These are phyloP conservation scores for Neospermospora avenae DNA, from an alignment of 2,329 filamentous ascomycete species.

Conservation along the genomic window DNA sequence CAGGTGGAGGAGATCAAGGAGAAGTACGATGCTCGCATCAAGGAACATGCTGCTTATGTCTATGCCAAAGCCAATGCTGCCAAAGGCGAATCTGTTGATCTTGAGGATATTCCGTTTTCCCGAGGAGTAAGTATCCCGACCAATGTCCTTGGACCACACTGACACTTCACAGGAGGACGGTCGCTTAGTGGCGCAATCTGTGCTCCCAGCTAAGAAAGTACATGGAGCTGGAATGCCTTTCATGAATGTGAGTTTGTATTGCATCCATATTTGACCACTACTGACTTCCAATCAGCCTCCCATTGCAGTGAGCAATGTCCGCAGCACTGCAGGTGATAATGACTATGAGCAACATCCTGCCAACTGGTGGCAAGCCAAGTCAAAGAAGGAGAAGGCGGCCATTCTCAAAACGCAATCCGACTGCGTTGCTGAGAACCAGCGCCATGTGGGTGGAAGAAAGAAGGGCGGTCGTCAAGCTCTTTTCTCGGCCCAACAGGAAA, in stretches of 20 bases:
- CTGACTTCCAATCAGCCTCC: slow-evolving; percentile 12
- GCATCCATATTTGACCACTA: not conserved
- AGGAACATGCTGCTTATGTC: slow-evolving; percentile 25
- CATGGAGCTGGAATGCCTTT: slow-evolving; percentile 16
- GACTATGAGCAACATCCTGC: slow-evolving; percentile 27
- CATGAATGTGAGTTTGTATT: slow-evolving; percentile 8
- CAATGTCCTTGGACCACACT: not conserved
- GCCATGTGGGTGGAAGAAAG: slow-evolving; percentile 1
- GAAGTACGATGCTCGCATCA: slow-evolving; percentile 17
- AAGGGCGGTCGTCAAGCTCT: slow-evolving; percentile 7
- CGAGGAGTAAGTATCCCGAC: slow-evolving; percentile 24
- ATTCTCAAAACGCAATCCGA: slow-evolving; percentile 7
- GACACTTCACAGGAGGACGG: slow-evolving; percentile 23
- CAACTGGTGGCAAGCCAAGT: slow-evolving; percentile 21
- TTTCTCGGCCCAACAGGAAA: slow-evolving; percentile 5
- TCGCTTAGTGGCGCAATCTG: slow-evolving; percentile 5
- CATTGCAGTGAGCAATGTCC: slow-evolving; percentile 3
- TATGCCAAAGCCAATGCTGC: slow-evolving; percentile 7
- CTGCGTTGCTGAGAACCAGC: slow-evolving; percentile 7
- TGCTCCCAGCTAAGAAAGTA: slow-evolving; percentile 11
- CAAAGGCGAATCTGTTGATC: slow-evolving; percentile 4
- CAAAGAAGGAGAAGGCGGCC: slow-evolving; percentile 9
- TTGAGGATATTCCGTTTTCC: slow-evolving; percentile 26
- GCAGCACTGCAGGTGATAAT: slow-evolving; percentile 14
- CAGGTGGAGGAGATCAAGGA: slow-evolving; percentile 24